Evolutionary conservation across 805 yeast species (phyloP).

Genomic region (Candida verbasci): DNA sequence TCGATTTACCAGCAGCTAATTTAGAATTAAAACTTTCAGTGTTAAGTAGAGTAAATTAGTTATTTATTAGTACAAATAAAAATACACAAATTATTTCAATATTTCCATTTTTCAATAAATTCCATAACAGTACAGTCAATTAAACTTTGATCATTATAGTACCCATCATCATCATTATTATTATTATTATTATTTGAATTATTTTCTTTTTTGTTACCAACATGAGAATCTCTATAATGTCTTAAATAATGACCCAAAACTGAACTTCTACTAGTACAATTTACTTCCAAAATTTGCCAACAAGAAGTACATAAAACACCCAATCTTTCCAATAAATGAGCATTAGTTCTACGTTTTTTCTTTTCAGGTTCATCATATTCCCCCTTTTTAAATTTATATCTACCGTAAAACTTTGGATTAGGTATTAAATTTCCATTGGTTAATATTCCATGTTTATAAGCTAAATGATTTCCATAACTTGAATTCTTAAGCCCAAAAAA

Average conservation of each 20-base stretch:
- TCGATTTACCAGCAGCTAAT: no score
- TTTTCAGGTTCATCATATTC: conserved; percentile 12
- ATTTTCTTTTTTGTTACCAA: conserved; percentile 8
- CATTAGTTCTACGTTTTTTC: conserved; percentile 10
- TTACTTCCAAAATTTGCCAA: conserved; percentile 11
- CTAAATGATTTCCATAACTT: conserved; percentile 28
- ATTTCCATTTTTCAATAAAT: conserved; percentile 6
- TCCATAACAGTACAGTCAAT: background rate
- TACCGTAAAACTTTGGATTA: conserved; percentile 26
- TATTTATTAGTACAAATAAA: background rate
- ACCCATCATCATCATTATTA: no score
- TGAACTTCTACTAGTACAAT: conserved; percentile 10
- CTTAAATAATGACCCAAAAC: conserved; percentile 10
- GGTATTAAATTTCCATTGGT: conserved; percentile 28
- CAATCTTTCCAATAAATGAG: conserved; percentile 9
- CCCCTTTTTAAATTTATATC: conserved; percentile 18
- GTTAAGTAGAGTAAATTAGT: no score
- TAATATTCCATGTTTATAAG: conserved; percentile 30
- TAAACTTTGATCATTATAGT: background rate
- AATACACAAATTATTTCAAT: background rate
- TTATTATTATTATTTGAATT: background rate
- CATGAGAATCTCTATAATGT: conserved; percentile 11
- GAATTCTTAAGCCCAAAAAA: conserved; percentile 31
- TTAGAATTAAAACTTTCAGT: no score
- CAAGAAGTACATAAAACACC: conserved; percentile 9